Conservation (phyloP, 2,329 filamentous ascomycete genomes). For the Aspergillus tubingensis region DNA sequence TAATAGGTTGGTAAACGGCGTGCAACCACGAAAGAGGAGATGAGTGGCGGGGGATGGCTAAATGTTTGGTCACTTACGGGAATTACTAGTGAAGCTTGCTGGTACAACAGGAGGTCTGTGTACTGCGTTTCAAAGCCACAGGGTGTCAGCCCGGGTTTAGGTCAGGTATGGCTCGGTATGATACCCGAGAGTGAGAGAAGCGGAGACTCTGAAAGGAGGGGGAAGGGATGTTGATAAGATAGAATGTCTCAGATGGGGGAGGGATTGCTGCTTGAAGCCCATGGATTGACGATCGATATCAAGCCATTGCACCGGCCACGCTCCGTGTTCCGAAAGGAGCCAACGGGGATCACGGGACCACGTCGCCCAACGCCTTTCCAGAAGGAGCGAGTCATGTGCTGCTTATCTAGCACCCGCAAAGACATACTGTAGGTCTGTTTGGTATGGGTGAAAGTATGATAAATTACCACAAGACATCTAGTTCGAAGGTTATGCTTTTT, state of each 20-base stretch:
- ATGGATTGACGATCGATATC: not conserved
- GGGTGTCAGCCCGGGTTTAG: not conserved
- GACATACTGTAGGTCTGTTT: not conserved
- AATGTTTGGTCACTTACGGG: constrained; percentile 8
- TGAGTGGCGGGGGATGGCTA: constrained; percentile 13
- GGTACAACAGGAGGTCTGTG: constrained; percentile 7
- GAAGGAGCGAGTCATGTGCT: not conserved
- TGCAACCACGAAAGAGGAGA: constrained; percentile 17
- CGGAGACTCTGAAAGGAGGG: not conserved
- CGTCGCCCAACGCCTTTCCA: not conserved
- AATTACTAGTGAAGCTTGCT: constrained; percentile 13
- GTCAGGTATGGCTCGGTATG: not conserved
- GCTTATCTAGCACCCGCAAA: not conserved
- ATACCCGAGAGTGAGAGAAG: not conserved
- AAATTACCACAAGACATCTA: no score
- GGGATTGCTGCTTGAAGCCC: not conserved
- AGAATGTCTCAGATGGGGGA: not conserved
- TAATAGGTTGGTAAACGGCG: constrained; percentile 17
- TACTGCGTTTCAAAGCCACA: constrained; percentile 1
- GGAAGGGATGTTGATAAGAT: constrained; percentile 1
- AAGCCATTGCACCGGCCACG: no score
- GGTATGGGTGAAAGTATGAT: no score
- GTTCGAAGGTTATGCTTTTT: no score
- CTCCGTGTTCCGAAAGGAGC: not conserved
- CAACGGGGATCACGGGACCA: constrained; percentile 1